Evolutionary conservation across 2,329 filamentous ascomycete genomes (phyloP).

Genomic region (Nakataea oryzae): DNA sequence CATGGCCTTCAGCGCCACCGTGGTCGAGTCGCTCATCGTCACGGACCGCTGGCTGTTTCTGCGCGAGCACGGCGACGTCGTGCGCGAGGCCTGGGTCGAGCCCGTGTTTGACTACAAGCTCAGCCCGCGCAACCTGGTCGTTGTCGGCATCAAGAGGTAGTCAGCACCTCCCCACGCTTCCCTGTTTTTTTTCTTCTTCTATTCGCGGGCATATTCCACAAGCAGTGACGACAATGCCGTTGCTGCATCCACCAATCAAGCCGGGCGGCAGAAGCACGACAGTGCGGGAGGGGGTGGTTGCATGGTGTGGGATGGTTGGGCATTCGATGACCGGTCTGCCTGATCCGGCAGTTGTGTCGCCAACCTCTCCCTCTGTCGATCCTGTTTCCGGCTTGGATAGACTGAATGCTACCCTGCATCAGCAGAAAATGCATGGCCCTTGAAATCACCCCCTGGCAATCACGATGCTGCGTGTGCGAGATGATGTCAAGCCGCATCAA

Average conservation of each 20-base stretch:
- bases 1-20: constrained; percentile 89
- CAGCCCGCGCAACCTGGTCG: constrained; percentile 84
- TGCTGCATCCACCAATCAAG: background rate
- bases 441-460: background rate
- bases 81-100: constrained; percentile 79
- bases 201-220: too few relatives aligned
- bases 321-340: background rate
- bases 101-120: constrained; percentile 79
- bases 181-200: too few relatives aligned
- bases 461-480: background rate
- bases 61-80: constrained; percentile 60
- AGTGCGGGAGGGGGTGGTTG: background rate
- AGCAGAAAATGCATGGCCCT: background rate
- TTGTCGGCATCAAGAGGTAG: constrained; percentile 70
- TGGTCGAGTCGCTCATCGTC: constrained; percentile 84
- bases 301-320: background rate
- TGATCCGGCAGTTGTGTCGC: background rate
- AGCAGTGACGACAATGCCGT: too few relatives aligned
- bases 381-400: background rate
- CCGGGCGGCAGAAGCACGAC: background rate
- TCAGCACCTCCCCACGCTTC: too few relatives aligned
- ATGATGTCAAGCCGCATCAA: background rate
- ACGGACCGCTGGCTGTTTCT: constrained; percentile 84
- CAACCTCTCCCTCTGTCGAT: too few relatives aligned
- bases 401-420: background rate